A percentile compares a stretch with the other conserved stretches of the same genome.
Conservation (phyloP, 306 rosid genomes). For the Acacia melanoxylon region DNA sequence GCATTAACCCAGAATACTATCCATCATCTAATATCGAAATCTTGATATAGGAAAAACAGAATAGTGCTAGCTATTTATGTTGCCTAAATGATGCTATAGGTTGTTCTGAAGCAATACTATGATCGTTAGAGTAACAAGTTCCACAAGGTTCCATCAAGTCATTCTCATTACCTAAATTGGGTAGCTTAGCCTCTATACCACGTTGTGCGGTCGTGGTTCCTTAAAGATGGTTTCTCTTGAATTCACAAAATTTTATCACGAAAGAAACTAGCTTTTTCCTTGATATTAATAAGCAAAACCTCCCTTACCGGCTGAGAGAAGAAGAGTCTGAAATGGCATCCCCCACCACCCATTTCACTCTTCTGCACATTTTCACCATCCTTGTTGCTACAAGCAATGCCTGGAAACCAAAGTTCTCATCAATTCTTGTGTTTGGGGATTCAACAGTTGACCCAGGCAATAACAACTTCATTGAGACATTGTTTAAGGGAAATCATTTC, state of each 20-base stretch:
- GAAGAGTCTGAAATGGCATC: slow-evolving; percentile 38
- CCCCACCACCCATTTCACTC: slow-evolving; percentile 14
- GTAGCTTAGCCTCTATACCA: slow-evolving; percentile 26
- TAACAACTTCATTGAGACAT: slow-evolving; percentile 55
- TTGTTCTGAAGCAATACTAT: not conserved
- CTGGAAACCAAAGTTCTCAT: slow-evolving; percentile 39
- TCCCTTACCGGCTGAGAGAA: not conserved
- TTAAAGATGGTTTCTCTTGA: slow-evolving; percentile 23
- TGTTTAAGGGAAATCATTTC: slow-evolving; percentile 44
- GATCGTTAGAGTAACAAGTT: not conserved
- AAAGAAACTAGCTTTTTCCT: slow-evolving; percentile 2
- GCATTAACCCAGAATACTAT: not conserved
- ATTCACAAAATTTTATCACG: slow-evolving; percentile 13
- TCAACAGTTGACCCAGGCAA: slow-evolving; percentile 64
- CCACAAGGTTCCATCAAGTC: slow-evolving; percentile 18
- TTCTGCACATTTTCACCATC: slow-evolving; percentile 32
- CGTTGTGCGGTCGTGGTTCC: slow-evolving; percentile 19
- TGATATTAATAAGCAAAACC: not conserved
- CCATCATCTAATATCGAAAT: not conserved
- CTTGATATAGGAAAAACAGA: not conserved
- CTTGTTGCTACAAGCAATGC: slow-evolving; percentile 29
- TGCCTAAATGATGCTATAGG: not conserved
- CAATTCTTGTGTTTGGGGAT: slow-evolving; percentile 68
- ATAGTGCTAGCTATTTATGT: not conserved
- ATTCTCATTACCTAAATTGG: slow-evolving; percentile 35